These are phyloP conservation scores for Cyclostephanos tholiformis DNA, from an alignment of 108 stramenopile species.

Conservation along the genomic window DNA sequence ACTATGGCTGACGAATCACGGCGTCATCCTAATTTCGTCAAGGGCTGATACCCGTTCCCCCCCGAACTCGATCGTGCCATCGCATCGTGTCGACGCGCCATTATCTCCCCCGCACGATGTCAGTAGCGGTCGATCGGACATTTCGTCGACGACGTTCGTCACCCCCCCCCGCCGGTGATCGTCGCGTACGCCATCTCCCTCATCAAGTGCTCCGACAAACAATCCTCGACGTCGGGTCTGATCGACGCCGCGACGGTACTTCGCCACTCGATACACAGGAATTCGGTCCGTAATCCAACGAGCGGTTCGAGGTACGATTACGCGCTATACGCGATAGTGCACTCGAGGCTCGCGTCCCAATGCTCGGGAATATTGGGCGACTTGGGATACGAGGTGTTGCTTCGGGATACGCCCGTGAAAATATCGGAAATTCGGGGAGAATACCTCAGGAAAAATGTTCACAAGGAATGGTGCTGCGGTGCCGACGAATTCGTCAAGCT, in stretches of 20 bases:
- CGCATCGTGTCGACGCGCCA: too few relatives aligned
- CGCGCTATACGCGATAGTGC: constrained; percentile 52
- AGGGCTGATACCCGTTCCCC: background rate
- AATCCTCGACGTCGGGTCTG: constrained; percentile 48
- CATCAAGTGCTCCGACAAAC: constrained; percentile 50
- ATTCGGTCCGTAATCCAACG: constrained; percentile 25
- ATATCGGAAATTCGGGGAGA: constrained; percentile 40
- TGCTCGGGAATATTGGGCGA: constrained; percentile 23
- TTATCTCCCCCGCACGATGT: too few relatives aligned
- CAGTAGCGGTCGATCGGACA: too few relatives aligned
- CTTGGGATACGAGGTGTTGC: constrained; percentile 35
- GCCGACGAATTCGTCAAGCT: constrained; percentile 67
- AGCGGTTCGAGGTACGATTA: constrained; percentile 48
- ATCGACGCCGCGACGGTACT: constrained; percentile 51
- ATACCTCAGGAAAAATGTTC: constrained; percentile 38
- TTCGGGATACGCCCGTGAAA: constrained; percentile 40
- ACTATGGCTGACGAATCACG: background rate
- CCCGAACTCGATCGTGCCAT: too few relatives aligned
- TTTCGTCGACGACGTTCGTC: too few relatives aligned
- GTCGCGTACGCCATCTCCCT: constrained; percentile 58
- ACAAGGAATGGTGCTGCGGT: constrained; percentile 61
- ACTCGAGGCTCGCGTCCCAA: constrained; percentile 21
- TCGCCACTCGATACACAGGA: constrained; percentile 53
- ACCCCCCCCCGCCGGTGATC: constrained; percentile 4
- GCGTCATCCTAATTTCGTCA: background rate